Percentiles rank a stretch among this genome's conserved stretches.
These are phyloP conservation scores for Phallus indusiatus DNA, from an alignment of 768 basidiomycete species.

Conservation along the genomic window DNA sequence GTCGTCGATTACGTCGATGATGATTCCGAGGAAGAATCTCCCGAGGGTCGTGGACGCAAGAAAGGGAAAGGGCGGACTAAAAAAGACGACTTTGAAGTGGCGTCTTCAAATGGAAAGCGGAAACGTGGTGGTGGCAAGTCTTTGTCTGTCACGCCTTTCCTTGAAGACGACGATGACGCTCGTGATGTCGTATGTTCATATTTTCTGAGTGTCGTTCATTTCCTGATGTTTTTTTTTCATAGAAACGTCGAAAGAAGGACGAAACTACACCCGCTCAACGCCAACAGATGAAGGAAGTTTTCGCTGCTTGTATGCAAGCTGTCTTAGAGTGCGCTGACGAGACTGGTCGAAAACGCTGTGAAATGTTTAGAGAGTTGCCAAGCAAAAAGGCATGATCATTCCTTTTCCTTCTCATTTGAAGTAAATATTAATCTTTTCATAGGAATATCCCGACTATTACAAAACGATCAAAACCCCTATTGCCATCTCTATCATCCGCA, in stretches of 20 bases:
- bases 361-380: constrained; percentile 83
- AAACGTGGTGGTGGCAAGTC: constrained; percentile 64
- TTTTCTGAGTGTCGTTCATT: background rate
- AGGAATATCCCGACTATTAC: constrained; percentile 93
- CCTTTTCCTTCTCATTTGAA: background rate
- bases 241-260: constrained; percentile 83
- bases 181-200: constrained; percentile 46
- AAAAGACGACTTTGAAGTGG: constrained; percentile 28
- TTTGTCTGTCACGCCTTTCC: constrained; percentile 67
- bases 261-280: constrained; percentile 51
- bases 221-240: background rate
- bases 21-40: constrained; percentile 53
- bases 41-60: constrained; percentile 45
- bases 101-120: constrained; percentile 50
- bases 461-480: constrained; percentile 82
- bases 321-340: constrained; percentile 64
- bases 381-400: constrained; percentile 49
- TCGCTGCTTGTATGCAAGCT: constrained; percentile 65
- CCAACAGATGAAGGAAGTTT: constrained; percentile 75
- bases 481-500: constrained; percentile 77
- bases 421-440: constrained; percentile 3
- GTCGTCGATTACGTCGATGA: constrained; percentile 46
- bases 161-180: constrained; percentile 71
- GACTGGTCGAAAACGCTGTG: constrained; percentile 70
- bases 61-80: constrained; percentile 47